Evolutionary conservation across 192 early-diverging fungal species (phyloP), one percentile per base, ranked within the genome.

Genomic region (Backusella macrospora): DNA sequence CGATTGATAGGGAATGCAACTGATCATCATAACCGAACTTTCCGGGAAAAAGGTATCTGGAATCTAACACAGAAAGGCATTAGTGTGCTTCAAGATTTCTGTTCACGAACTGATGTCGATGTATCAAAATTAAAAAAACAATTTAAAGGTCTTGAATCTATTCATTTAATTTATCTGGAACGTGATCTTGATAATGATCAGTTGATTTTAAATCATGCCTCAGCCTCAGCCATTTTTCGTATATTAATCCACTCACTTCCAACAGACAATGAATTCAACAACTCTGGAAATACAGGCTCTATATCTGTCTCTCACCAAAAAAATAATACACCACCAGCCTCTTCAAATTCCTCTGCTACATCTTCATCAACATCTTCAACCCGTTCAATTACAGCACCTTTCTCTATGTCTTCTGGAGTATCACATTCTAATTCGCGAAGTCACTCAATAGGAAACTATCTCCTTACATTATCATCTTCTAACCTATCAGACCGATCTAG

Each of bases 41-140:
- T 75, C 21, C 66, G 68, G 6, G 83, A 81, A 29, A 86, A 82
- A 43, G 77, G 78, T 21, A 68, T 88, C 1, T 86, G 78, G 63
- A 78, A 78, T 18, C 62, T 88, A 8, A 88, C 85, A 0, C 71
- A 70, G 8, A 88, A 88, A 69, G 87, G 87, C 18, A 68, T 83
- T 7, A 77, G 83, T 55, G 59, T 88, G 8, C 65, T 88, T 2
- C 71, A 77, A 49, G 76, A 77, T 37, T 77, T 77, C 18, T 77
- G 76, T 49, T 40, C 67, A 29, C 49, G 76, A 42, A 77, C 76
- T 14, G 52, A 63, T 38, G 76, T 72, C 5, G 55, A 77, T 63
- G 42, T 77, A 45, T 48, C 71, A 26, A 47, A 49, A 5, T 34
- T 77, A 45, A 43, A 49, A 34, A 55, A 49, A 13, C 44, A 74